Percentiles rank a stretch among this genome's conserved stretches.
Conservation (phyloP, 169 alveolate species). For the Plasmodium coatneyi region DNA sequence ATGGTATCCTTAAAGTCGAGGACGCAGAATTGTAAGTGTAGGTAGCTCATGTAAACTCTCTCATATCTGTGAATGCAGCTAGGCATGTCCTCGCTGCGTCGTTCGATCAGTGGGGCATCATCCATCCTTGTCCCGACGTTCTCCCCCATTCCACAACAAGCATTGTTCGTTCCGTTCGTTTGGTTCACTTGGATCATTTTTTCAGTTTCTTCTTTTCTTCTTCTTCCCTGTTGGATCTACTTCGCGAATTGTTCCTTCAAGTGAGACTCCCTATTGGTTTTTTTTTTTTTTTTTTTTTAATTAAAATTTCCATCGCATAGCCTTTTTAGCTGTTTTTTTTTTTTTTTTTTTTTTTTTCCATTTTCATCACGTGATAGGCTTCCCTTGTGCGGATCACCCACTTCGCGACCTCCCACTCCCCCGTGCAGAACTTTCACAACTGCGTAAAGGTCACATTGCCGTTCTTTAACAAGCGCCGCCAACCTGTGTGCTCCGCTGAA, state of each 20-base stretch:
- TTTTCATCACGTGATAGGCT: not conserved
- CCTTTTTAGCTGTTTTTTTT: not conserved
- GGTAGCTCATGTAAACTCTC: conserved; percentile 56
- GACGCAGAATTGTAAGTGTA: conserved; percentile 20
- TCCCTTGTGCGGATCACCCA: not conserved
- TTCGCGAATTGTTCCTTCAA: not conserved
- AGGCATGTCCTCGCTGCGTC: not conserved
- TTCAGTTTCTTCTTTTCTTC: not conserved
- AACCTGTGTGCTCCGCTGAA: not conserved
- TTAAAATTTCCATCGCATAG: not conserved
- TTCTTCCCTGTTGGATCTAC: not conserved
- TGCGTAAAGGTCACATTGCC: not conserved
- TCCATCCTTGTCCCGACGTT: not conserved
- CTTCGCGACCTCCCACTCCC: not conserved
- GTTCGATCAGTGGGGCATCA: not conserved
- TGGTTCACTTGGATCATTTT: not conserved
- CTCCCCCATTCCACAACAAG: not conserved
- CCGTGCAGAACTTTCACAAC: not conserved
- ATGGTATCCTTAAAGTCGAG: conserved; percentile 52
- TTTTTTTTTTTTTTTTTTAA: not conserved
- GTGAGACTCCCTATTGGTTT: not conserved
- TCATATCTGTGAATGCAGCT: conserved; percentile 27
- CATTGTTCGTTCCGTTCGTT: not conserved
- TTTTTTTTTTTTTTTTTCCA: not conserved
- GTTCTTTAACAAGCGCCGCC: not conserved